Conservation (phyloP, 176 grass and related monocot species). For the Tillandsia fasciculata region DNA sequence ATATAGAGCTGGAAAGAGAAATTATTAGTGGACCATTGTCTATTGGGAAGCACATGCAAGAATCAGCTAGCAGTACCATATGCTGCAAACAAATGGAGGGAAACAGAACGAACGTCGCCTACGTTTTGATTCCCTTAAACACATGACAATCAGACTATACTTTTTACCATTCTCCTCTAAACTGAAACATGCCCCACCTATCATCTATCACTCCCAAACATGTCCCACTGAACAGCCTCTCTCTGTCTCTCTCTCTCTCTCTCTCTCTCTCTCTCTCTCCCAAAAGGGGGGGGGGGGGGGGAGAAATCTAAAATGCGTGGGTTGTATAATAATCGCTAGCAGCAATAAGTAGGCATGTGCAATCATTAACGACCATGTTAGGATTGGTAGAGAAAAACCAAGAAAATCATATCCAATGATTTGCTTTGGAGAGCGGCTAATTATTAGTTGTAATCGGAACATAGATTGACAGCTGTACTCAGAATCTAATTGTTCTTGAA, state of each 20-base stretch:
- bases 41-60: neutral
- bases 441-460: neutral
- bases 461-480: neutral
- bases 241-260: neutral
- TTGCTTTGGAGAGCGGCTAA: neutral
- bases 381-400: neutral
- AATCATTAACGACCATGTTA: slow-evolving; percentile 7
- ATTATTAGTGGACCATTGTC: neutral
- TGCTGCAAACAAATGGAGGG: neutral
- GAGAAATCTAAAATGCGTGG: neutral
- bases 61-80: neutral
- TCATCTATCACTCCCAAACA: neutral
- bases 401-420: slow-evolving; percentile 5
- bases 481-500: neutral
- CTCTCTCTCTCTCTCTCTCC: neutral
- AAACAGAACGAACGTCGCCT: neutral
- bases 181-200: neutral
- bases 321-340: neutral
- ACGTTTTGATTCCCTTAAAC: neutral
- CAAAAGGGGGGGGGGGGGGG: neutral
- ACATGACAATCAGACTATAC: neutral
- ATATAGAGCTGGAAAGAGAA: neutral
- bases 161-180: neutral
- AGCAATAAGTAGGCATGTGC: slow-evolving; percentile 8
- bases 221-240: no score